Evolutionary conservation across 2,329 filamentous ascomycete genomes (phyloP), one percentile per base, ranked within the genome.

Genomic region (Monosporascus sp.): DNA sequence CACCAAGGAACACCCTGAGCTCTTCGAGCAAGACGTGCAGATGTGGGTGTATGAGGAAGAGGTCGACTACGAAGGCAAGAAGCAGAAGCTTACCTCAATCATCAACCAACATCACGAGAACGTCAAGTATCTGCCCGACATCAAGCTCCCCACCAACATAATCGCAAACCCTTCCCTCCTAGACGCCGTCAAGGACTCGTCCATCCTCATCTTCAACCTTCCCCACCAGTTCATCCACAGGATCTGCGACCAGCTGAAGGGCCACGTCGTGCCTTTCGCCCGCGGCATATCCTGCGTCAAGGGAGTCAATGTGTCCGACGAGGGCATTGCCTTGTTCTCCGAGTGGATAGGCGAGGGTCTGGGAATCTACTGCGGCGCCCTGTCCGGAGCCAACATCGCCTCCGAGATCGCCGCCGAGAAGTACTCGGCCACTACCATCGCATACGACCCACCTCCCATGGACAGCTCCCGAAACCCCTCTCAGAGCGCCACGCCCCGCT

Each of bases 31-130:
- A 69, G 79, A 91, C 57, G 91, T 99, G 50, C 90, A 96, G 74
- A 97, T 99, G 94, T 99, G 94, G 94, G 95, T 99, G 66, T 97
- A 85, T 69, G 94, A 99, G 74, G 94, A 99, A 72, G 83, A 96
- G 24, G 86, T 96, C 59, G 81, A 82, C 51, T 78, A 81, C 38
- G 80, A 81, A 65, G 80, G 83, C 58, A 78, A 84, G 58, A 83
- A 87, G 3, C 89, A 94, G 71, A 96, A 96, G 75, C 86, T 99
- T 70, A 96, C 94, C 7, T 72, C 84, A 50, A 74, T 99, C 63
- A 96, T 99, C 82, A 99, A 99, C 78, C 82, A 80, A 45, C 75
- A 88, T 66, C 92, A 97, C 75, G 94, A 99, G 77, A 99, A 99
- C 73, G 81, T 96, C 76, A 99, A 97, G 74, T 99, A 99, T 75